phyloP scores from a whole-genome alignment of 441 rosid species.

The Gossypium davidsonii region DNA sequence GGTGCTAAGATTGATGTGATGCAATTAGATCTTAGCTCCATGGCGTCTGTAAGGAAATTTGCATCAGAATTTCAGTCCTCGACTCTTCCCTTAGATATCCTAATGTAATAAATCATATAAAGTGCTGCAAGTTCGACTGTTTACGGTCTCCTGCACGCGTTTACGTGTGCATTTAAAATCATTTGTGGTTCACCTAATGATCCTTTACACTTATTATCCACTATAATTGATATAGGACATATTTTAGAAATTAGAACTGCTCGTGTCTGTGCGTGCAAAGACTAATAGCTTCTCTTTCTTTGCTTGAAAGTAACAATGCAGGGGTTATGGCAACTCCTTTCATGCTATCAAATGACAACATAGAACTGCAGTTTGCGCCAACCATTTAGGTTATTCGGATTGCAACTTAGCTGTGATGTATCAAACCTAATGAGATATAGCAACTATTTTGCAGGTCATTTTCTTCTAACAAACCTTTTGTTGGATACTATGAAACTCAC shows the following conservation, averaged over 20 bases:
- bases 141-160: background rate
- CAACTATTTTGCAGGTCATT: conserved; percentile 41
- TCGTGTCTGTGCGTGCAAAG: background rate
- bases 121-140: background rate
- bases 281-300: conserved; percentile 8
- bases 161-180: background rate
- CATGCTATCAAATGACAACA: conserved; percentile 45
- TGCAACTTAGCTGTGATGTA: background rate
- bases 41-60: conserved; percentile 61
- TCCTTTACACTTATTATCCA: background rate
- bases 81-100: conserved; percentile 52
- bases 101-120: conserved; percentile 41
- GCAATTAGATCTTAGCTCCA: conserved; percentile 71
- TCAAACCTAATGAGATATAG: conserved; percentile 1
- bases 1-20: conserved; percentile 58
- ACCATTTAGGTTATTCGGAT: conserved; percentile 24
- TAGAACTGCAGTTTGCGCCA: conserved; percentile 64
- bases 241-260: background rate
- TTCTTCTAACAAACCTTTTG: conserved; percentile 47
- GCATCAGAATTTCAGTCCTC: conserved; percentile 47
- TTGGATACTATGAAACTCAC: conserved; percentile 53
- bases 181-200: background rate
- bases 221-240: too few species aligned
- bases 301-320: conserved; percentile 27
- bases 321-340: conserved; percentile 51